phyloP scores from a whole-genome alignment of 305 asterid species.

The Rubia occidens region DNA sequence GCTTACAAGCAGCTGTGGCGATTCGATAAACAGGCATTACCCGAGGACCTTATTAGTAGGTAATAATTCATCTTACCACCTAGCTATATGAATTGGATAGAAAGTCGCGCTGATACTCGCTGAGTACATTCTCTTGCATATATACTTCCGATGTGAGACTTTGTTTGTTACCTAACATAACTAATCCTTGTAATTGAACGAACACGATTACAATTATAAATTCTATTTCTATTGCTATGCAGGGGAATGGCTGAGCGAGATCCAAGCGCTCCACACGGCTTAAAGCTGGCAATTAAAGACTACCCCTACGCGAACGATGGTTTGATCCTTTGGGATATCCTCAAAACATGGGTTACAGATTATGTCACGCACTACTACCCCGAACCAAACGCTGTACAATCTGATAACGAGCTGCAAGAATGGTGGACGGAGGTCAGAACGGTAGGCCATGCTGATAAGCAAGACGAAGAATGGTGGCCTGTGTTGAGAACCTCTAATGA shows the following conservation, averaged over 20 bases:
- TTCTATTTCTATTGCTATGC: neutral
- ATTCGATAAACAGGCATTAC: conserved; percentile 58
- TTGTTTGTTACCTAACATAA: no score
- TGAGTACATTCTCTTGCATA: no score
- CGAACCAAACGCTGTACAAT: conserved; percentile 21
- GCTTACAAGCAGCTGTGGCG: conserved; percentile 38
- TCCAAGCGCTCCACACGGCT: conserved; percentile 55
- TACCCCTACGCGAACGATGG: conserved; percentile 84
- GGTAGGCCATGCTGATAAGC: conserved; percentile 66
- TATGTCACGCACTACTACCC: conserved; percentile 51
- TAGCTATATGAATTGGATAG: no score
- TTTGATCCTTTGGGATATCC: conserved; percentile 57
- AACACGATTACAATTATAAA: neutral
- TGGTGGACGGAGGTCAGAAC: conserved; percentile 78
- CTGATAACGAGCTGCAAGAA: conserved; percentile 59
- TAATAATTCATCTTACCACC: conserved; percentile 5
- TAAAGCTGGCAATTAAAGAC: conserved; percentile 58
- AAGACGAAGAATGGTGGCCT: conserved; percentile 80
- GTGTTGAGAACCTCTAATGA: conserved; percentile 31
- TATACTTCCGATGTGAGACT: no score
- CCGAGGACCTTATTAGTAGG: conserved; percentile 62
- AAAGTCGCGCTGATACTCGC: no score
- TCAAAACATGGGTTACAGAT: conserved; percentile 60
- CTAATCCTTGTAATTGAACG: no score
- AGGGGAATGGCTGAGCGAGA: conserved; percentile 82